Conservation (phyloP, 2,329 filamentous ascomycete genomes). For the Claviceps cyperi region DNA sequence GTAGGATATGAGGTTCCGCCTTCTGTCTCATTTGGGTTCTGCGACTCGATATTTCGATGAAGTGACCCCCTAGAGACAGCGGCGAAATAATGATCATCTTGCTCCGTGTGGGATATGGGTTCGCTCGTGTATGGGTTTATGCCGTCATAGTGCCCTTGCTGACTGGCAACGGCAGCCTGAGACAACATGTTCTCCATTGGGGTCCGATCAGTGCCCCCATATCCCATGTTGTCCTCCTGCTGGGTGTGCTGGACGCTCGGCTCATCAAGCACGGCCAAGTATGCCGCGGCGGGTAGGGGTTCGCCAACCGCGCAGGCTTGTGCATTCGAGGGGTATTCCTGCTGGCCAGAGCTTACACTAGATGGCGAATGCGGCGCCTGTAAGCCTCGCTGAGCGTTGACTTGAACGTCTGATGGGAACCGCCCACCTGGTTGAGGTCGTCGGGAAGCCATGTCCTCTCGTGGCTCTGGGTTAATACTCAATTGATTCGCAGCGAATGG, state of each 20-base stretch:
- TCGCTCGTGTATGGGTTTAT: conserved; percentile 43
- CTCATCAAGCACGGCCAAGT: conserved; percentile 17
- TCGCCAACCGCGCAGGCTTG: conserved; percentile 45
- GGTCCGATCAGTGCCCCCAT: conserved; percentile 30
- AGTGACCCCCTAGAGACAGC: conserved; percentile 6
- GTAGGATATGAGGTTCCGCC: not conserved
- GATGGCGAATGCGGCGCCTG: conserved; percentile 65
- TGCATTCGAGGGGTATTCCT: conserved; percentile 31
- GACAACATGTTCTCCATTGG: conserved; percentile 35
- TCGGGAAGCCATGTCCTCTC: conserved; percentile 37
- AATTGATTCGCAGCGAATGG: conserved; percentile 39
- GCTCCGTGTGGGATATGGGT: conserved; percentile 16
- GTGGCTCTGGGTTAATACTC: conserved; percentile 30
- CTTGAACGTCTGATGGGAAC: conserved; percentile 87
- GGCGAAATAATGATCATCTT: conserved; percentile 8
- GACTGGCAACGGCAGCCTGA: conserved; percentile 33
- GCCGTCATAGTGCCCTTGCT: conserved; percentile 38
- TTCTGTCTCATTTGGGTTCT: not conserved
- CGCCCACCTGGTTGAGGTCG: conserved; percentile 86
- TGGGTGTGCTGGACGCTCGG: not conserved
- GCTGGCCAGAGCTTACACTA: conserved; percentile 59
- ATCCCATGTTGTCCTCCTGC: conserved; percentile 18
- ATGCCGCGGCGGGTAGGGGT: conserved; percentile 27
- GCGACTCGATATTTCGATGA: conserved; percentile 8
- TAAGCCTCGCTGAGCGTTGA: conserved; percentile 65